These are phyloP conservation scores for Microcyclosporella mali DNA, from an alignment of 2,329 filamentous ascomycete species.

Conservation along the genomic window DNA sequence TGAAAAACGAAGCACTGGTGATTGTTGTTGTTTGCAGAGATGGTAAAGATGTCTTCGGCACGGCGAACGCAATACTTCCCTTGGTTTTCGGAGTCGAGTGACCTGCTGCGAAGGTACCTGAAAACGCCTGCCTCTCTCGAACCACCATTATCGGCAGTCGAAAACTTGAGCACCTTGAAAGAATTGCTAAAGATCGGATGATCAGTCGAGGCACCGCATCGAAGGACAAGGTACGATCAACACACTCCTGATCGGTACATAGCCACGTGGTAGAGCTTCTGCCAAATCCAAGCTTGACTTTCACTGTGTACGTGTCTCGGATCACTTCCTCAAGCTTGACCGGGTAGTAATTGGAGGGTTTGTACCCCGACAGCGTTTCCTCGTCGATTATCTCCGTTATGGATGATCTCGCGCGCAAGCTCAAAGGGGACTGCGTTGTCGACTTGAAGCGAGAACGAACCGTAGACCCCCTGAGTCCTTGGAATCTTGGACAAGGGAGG, in stretches of 20 bases:
- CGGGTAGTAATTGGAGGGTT: not conserved
- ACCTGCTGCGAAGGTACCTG: not conserved
- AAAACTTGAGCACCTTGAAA: constrained; percentile 8
- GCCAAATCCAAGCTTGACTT: constrained; percentile 7
- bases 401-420: not conserved
- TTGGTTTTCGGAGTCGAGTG: not conserved
- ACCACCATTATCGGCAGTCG: not conserved
- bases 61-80: constrained; percentile 2
- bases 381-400: not conserved
- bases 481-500: too few relatives aligned
- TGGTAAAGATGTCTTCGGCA: constrained; percentile 1
- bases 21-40: not conserved
- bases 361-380: not conserved
- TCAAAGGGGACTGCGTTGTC: too few relatives aligned
- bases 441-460: too few relatives aligned
- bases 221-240: too few relatives aligned
- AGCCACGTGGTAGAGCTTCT: constrained; percentile 8
- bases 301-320: constrained; percentile 1
- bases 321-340: constrained; percentile 1
- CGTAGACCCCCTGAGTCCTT: too few relatives aligned
- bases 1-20: constrained; percentile 1
- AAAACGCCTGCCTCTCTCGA: constrained; percentile 2
- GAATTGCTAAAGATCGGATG: too few relatives aligned
- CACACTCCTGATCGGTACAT: constrained; percentile 2
- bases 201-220: too few relatives aligned